Evolutionary conservation across 2,329 filamentous ascomycete genomes (phyloP).

Genomic region (Colletotrichum eleusines): DNA sequence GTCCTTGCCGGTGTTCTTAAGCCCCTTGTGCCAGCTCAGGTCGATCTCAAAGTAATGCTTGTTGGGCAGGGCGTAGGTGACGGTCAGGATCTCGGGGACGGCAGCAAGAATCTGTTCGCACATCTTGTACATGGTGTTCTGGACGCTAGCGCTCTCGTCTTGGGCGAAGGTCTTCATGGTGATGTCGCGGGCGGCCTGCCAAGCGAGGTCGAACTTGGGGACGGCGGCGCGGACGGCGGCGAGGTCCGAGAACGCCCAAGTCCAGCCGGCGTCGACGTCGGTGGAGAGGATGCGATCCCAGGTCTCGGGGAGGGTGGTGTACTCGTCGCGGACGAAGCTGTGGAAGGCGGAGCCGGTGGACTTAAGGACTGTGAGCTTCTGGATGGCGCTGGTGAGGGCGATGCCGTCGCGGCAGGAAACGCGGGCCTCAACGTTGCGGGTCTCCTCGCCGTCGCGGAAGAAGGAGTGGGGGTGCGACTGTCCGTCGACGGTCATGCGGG

Average conservation of each 20-base stretch:
- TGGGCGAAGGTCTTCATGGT: conserved; percentile 93
- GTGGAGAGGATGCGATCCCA: conserved; percentile 97
- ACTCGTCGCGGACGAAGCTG: conserved; percentile 93
- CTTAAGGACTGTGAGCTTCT: conserved; percentile 90
- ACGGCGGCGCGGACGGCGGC: conserved; percentile 74
- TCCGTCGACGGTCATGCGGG: conserved; percentile 87
- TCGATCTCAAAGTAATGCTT: conserved; percentile 99
- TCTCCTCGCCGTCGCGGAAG: conserved; percentile 89
- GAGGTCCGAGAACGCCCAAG: conserved; percentile 81
- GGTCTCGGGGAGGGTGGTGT: conserved; percentile 88
- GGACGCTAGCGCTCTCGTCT: conserved; percentile 92
- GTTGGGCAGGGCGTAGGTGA: conserved; percentile 91
- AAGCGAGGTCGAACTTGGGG: conserved; percentile 82
- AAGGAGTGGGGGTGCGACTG: conserved; percentile 96
- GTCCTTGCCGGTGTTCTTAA: conserved; percentile 95
- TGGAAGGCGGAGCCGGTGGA: conserved; percentile 97
- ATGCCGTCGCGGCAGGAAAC: conserved; percentile 78
- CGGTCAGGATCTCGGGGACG: conserved; percentile 77
- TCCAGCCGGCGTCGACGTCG: conserved; percentile 88
- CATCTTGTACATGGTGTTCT: conserved; percentile 99
- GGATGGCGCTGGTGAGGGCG: conserved; percentile 81
- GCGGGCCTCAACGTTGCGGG: conserved; percentile 81
- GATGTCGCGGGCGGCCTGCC: conserved; percentile 80
- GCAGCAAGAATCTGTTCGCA: conserved; percentile 83
- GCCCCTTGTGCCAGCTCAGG: conserved; percentile 93